These are phyloP conservation scores for Apophysomyces elegans DNA, from an alignment of 371 early-diverging fungal genomes.

Conservation along the genomic window DNA sequence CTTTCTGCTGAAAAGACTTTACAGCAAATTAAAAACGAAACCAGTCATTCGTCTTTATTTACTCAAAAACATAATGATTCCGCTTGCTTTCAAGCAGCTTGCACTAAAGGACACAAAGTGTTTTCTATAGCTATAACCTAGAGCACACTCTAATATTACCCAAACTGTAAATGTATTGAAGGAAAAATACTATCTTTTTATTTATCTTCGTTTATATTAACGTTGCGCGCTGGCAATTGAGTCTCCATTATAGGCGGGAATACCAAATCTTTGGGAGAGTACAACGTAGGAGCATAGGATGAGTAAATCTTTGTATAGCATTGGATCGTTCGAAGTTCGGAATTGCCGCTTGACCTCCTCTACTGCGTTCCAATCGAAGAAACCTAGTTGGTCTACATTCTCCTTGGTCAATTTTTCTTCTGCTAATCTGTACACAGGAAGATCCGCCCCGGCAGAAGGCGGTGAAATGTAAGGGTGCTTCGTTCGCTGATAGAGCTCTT, in stretches of 20 bases:
- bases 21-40: too few species aligned
- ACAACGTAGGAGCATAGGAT: constrained; percentile 23
- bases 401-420: constrained; percentile 19
- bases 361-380: constrained; percentile 10
- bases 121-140: too few species aligned
- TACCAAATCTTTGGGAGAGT: constrained; percentile 23
- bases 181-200: too few species aligned
- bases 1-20: too few species aligned
- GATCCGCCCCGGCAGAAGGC: constrained; percentile 16
- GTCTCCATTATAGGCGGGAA: neutral
- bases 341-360: constrained; percentile 8
- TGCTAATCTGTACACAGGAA: constrained; percentile 1
- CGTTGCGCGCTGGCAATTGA: neutral
- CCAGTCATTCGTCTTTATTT: too few species aligned
- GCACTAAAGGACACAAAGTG: too few species aligned
- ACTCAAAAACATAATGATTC: too few species aligned
- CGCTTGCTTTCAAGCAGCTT: too few species aligned
- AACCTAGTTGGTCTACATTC: constrained; percentile 24
- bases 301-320: constrained; percentile 19
- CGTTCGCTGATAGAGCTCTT: constrained; percentile 25
- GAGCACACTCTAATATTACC: too few species aligned
- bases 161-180: too few species aligned
- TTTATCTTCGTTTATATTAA: neutral
- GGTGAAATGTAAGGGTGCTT: constrained; percentile 31
- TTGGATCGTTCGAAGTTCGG: constrained; percentile 8